Evolutionary conservation across 306 rosid genomes (phyloP).

Genomic region (Dryas octopetala): DNA sequence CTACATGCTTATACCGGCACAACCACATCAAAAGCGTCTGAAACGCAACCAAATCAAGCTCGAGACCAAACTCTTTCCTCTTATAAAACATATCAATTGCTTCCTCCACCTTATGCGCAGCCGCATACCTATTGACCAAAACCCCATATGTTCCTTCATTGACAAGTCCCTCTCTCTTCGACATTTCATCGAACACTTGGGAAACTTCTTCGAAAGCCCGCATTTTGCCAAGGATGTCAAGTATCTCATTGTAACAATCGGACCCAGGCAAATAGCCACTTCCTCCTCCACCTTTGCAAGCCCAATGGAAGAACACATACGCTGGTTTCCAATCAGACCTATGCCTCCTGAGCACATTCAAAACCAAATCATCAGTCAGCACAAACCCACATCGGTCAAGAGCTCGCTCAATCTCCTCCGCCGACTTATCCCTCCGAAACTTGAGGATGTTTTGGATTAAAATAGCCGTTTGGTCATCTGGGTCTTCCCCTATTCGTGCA

Average conservation of each 20-base stretch:
- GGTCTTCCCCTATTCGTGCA: constrained; percentile 6
- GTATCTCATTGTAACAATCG: constrained; percentile 49
- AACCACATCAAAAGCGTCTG: constrained; percentile 67
- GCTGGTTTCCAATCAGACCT: constrained; percentile 76
- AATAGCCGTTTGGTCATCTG: constrained; percentile 29
- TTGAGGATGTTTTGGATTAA: constrained; percentile 59
- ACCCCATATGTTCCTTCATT: constrained; percentile 41
- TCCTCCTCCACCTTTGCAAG: constrained; percentile 21
- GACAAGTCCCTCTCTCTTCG: constrained; percentile 42
- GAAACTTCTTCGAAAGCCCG: constrained; percentile 45
- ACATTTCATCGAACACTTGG: constrained; percentile 80
- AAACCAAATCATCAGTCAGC: constrained; percentile 45
- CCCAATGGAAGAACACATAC: constrained; percentile 65
- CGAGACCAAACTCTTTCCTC: constrained; percentile 54
- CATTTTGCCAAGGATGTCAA: constrained; percentile 60
- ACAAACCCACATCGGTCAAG: constrained; percentile 45
- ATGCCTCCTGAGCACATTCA: constrained; percentile 61
- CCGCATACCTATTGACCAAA: constrained; percentile 53
- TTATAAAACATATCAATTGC: constrained; percentile 45
- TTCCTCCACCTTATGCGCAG: constrained; percentile 66
- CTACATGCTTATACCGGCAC: constrained; percentile 70
- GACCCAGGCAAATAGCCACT: constrained; percentile 38
- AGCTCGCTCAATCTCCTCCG: constrained; percentile 51
- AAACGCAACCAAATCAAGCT: constrained; percentile 45
- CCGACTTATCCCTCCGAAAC: constrained; percentile 58